Conservation (phyloP, 2,329 filamentous ascomycete genomes). For the Verticillium longisporum region DNA sequence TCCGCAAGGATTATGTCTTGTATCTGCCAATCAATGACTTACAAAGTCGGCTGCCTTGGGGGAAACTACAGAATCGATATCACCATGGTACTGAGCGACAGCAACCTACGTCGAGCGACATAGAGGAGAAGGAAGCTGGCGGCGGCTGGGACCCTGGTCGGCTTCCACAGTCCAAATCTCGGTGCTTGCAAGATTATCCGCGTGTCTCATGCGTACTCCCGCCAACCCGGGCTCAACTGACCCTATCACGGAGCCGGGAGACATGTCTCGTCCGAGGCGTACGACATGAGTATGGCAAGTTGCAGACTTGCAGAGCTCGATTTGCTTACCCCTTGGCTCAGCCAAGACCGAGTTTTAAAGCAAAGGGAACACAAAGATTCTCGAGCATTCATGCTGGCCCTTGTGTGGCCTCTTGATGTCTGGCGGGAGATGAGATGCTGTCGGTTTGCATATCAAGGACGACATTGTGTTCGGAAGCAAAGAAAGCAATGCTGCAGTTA, state of each 20-base stretch:
- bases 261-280: conserved; percentile 11
- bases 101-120: background rate
- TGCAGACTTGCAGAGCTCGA: conserved; percentile 2
- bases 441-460: background rate
- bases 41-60: background rate
- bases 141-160: background rate
- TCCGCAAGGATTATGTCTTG: no score
- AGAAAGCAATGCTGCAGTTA: background rate
- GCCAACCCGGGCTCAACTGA: background rate
- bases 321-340: background rate
- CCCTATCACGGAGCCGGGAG: conserved; percentile 12
- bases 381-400: background rate
- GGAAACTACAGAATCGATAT: background rate
- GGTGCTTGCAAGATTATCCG: conserved; percentile 8
- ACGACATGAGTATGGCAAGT: conserved; percentile 4
- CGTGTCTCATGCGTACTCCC: conserved; percentile 9
- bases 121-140: background rate
- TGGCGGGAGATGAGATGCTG: background rate
- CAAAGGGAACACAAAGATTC: background rate
- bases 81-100: background rate
- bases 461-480: background rate
- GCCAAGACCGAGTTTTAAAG: background rate
- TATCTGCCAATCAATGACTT: background rate
- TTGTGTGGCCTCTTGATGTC: background rate
- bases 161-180: conserved; percentile 7